Evolutionary conservation across 2,329 filamentous ascomycete genomes (phyloP), one percentile per base, ranked within the genome.

Genomic region (Fusarium temperatum): DNA sequence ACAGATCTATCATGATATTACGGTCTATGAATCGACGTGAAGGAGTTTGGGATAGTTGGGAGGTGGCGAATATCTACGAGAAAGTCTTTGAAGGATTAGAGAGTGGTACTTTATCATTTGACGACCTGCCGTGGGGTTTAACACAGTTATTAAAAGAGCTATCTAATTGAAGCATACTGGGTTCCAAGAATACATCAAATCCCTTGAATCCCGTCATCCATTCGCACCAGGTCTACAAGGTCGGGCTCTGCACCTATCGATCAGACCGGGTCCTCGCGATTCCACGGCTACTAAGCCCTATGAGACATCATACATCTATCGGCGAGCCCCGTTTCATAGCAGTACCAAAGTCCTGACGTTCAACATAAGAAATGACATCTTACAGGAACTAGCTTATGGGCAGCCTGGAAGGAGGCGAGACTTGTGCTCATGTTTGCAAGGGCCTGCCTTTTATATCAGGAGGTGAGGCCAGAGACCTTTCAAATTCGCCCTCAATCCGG

Each of bases 1-100:
- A 42, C 3, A 56, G 60, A 17, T 59, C 72, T 12, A 58, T 77
- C 18, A 20, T 9, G 22, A 15, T 78, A 9, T 30, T 77, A 11
- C 69, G 65, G 2, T 63, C 65, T 0, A 53, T 76, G 6, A 50
- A 66, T 15, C 45, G 75, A 17, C 54, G 76, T 17, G 76, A 78
- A 30, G 75, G 76, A 0, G 62, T 78, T 2, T 78, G 76, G 75
- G 76, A 78, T 36, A 78, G 75, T 41, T 64, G 66, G 48, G 76
- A 78, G 10, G 62, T 77, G 24, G 72, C 66, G 1, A 59, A 64
- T 30, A 62, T 75, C 28, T 20, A 72, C 8, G 72, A 74, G 28
- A 58, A 75, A 44, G 51, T 70, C 57, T 44, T 75, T 8, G 60
- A 47, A 20, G 63, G 72, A 20, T 9, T 60, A 15, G 57, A 60